Evolutionary conservation across 1,284 basidiomycete species (phyloP).

Genomic region (Coniferiporia sulphurascens): DNA sequence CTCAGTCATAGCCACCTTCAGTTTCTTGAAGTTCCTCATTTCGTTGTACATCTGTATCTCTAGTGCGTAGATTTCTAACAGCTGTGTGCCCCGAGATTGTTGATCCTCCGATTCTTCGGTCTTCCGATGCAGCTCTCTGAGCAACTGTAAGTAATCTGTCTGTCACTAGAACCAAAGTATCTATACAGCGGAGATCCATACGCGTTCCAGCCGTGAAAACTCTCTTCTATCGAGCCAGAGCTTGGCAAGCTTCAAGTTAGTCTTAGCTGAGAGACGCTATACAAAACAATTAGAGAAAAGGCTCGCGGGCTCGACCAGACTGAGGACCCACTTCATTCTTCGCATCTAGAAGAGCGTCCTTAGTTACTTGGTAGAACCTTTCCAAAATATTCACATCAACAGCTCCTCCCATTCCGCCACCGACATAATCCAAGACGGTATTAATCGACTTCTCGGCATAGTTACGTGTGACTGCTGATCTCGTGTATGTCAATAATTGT

Average conservation of each 20-base stretch:
- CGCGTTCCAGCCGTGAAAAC: conserved; percentile 79
- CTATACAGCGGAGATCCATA: conserved; percentile 29
- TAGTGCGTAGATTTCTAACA: conserved; percentile 97
- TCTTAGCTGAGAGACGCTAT: conserved; percentile 90
- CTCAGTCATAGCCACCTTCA: conserved; percentile 57
- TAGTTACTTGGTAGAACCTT: conserved; percentile 93
- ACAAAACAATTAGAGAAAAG: conserved; percentile 13
- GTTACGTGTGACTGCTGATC: conserved; percentile 86
- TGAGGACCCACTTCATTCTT: conserved; percentile 81
- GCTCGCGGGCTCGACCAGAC: neutral
- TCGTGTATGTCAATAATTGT: conserved; percentile 86
- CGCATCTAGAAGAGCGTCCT: conserved; percentile 83
- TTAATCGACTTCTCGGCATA: conserved; percentile 99
- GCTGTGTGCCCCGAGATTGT: conserved; percentile 84
- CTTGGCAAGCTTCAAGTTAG: conserved; percentile 95
- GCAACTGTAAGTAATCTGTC: conserved; percentile 42
- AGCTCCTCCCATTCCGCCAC: conserved; percentile 79
- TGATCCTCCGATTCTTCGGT: conserved; percentile 65
- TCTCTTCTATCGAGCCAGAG: conserved; percentile 96
- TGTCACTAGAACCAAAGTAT: neutral
- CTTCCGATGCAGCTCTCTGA: conserved; percentile 67
- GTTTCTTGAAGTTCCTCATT: conserved; percentile 90
- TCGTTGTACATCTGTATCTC: conserved; percentile 99
- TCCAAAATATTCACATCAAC: conserved; percentile 89
- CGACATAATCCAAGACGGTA: conserved; percentile 97